phyloP scores from a whole-genome alignment of 257 asterid genomes.

The Ligustrum vulgare region DNA sequence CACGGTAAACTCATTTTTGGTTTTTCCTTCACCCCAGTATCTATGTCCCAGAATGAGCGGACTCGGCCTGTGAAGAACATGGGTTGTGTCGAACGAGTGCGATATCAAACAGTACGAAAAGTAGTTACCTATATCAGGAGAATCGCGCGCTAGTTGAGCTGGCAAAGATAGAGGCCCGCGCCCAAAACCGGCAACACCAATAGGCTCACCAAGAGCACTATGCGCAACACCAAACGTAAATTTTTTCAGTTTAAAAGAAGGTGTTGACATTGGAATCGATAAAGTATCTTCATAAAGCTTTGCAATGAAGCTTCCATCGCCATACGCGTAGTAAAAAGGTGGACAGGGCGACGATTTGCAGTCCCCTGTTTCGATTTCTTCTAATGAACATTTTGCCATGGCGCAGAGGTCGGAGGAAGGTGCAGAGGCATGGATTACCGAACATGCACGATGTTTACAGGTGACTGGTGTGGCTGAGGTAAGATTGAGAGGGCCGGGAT shows the following conservation, averaged over 20 bases:
- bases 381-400: conserved; percentile 76
- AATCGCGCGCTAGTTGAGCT: conserved; percentile 59
- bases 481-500: conserved; percentile 66
- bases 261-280: conserved; percentile 46
- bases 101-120: conserved; percentile 84
- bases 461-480: conserved; percentile 47
- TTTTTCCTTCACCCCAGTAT: conserved; percentile 22
- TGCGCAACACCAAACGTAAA: conserved; percentile 93
- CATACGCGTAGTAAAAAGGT: conserved; percentile 86
- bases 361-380: conserved; percentile 60
- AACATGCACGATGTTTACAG: conserved; percentile 77
- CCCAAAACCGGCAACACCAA: conserved; percentile 96
- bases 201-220: conserved; percentile 79
- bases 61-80: conserved; percentile 49
- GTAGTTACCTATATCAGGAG: conserved; percentile 75
- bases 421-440: conserved; percentile 59
- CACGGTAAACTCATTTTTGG: conserved; percentile 5
- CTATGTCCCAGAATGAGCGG: conserved; percentile 84
- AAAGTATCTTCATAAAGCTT: conserved; percentile 55
- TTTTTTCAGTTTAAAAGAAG: conserved; percentile 39
- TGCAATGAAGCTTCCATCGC: conserved; percentile 85
- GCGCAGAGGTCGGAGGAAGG: conserved; percentile 88
- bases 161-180: conserved; percentile 80
- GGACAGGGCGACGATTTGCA: conserved; percentile 64
- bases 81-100: conserved; percentile 50